Evolutionary conservation across 2,329 filamentous ascomycete species (phyloP), one percentile per base, ranked within the genome.

Genomic region (Geosmithia morbida): DNA sequence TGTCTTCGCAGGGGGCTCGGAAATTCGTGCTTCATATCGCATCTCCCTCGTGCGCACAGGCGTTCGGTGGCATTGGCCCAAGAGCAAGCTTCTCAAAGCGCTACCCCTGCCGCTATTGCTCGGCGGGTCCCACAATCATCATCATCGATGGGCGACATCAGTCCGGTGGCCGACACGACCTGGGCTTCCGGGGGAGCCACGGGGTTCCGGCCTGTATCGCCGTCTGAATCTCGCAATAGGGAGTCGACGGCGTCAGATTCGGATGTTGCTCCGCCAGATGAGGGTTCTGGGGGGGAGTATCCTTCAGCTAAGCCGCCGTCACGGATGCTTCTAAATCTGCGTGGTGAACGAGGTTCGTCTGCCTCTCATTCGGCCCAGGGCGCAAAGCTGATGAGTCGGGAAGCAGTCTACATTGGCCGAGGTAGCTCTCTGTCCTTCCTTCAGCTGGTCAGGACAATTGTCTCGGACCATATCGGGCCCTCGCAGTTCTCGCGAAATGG

Each of bases 391-490:
- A 54, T 16, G 2, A 11, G 2, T 37, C 8, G 22, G 22, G 22
- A 26, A 5, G 17, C 41, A 73, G 67, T 74, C 0, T 74, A 68
- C 45, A 63, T 73, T 44, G 67, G 70, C n/a, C 62, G 67, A n/a
- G 69, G 67, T 10, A 70, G 71, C 1, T 69, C 71, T 0, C 59
- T 79, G 14, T 77, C 75, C 0, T 79, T 79, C 49, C 58, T 79
- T 1, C 72, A 77, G 48, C 65, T 76, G 37, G 61, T 76, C 14
- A 66, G 72, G 14, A 62, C 69, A 13, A 66, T 64, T 2, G 55
- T 70, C 51, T 66, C 67, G 10, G 67, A 69, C 30, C 66, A 74
- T 49, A 72, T 75, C 48, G 74, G 73, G 0, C 71, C 72, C 1
- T 75, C 72, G 0, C 64, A 67, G 16, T 77, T 77, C 54, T 73